These are phyloP conservation scores for Cadophora malorum DNA, from an alignment of 2,329 filamentous ascomycete species.

Conservation along the genomic window DNA sequence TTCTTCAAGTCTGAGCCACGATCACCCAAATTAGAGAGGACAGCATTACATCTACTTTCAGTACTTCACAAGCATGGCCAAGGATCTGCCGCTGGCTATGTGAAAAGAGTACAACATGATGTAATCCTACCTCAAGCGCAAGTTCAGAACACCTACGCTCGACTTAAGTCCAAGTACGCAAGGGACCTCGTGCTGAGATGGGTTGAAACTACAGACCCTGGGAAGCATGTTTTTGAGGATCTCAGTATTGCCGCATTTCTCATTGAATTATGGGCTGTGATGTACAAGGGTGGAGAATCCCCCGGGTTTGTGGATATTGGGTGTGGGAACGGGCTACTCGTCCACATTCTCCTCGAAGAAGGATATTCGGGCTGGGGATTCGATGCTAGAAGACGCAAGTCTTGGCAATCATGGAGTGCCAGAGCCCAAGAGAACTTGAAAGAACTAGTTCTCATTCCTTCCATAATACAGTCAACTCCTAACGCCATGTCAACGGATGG, in stretches of 20 bases:
- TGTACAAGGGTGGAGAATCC: constrained; percentile 71
- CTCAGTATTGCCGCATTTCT: constrained; percentile 89
- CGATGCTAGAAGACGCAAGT: constrained; percentile 84
- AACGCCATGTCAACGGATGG: neutral
- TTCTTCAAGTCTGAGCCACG: constrained; percentile 52
- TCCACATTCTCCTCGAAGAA: constrained; percentile 80
- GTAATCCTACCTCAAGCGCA: constrained; percentile 75
- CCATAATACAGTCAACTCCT: constrained; percentile 35
- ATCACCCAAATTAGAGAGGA: constrained; percentile 63
- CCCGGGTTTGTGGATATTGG: constrained; percentile 96
- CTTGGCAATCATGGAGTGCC: constrained; percentile 76
- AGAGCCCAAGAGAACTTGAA: constrained; percentile 56
- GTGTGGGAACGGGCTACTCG: constrained; percentile 91
- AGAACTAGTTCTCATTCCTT: constrained; percentile 67
- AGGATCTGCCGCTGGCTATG: constrained; percentile 69
- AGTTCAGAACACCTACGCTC: constrained; percentile 83
- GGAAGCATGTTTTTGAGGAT: constrained; percentile 96
- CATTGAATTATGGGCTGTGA: constrained; percentile 86
- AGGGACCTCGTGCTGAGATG: constrained; percentile 73
- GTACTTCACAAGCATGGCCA: constrained; percentile 77
- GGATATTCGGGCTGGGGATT: constrained; percentile 90
- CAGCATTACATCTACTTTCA: constrained; percentile 71
- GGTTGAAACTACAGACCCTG: constrained; percentile 86
- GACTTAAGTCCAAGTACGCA: constrained; percentile 82
- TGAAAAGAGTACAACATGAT: constrained; percentile 86